Base-by-base conservation (phyloP, 2,329 filamentous ascomycete species). In the Podosphaera aphanis region DNA sequence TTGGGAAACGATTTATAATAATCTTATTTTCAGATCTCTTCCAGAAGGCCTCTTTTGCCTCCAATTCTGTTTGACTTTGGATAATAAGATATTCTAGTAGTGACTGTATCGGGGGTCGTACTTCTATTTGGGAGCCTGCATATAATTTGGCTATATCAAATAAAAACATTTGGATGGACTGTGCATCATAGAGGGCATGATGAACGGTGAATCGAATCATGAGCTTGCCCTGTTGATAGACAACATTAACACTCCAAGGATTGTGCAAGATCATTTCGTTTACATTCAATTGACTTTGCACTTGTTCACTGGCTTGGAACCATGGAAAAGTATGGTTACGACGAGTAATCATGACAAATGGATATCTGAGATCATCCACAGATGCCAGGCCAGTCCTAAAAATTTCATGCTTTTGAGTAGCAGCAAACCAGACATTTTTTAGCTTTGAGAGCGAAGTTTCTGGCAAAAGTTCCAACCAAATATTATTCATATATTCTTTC, bases 151-250 rank as follows among this genome's bases (percentile, higher is more conserved):
- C 54, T 11, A 93, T 64, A 52, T 79, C 72, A 0, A 64, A 56
- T 1, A 93, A 61, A 1, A 94, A 67, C 0, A 66, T 56, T 2
- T 71, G 65, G 10, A 94, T 63, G 7, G 83, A 85, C 36, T 74
- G 68, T 0, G 84, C 86, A 62, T 94, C 86, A 52, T 92, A 94
- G 0, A 94, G 64, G 0, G 82, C 81, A 61, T 94, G 86, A 50
- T 92, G 79, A 2, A 52, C 56, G 18, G 47, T 56, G 19, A 60
- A 54, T 38, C 43, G 50, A 1, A 60, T 45, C 4, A 51, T n/a
- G 1, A 19, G 45, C 16, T 37, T 47, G 2, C 46, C 45, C 5
- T 47, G 37, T 1, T 52, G 19, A 15, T 48, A 11, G 1, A 16
- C 11, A 11, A 56, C 13, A 2, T n/a, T 48, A 33, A 60, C 41